phyloP scores from a whole-genome alignment of 805 yeast species.

The Saccharomyces eubayanus region DNA sequence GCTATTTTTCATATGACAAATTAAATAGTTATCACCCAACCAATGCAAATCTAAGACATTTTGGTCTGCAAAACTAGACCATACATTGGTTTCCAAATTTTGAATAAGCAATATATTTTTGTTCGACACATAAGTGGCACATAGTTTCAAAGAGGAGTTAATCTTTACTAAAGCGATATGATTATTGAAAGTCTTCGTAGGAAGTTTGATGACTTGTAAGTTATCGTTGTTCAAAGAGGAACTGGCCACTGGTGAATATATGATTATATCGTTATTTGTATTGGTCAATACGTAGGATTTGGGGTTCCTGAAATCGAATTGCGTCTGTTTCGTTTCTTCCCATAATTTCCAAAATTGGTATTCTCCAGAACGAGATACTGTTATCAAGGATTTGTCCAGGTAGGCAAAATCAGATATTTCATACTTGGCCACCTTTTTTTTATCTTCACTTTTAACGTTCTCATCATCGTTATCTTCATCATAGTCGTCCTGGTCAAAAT shows the following conservation, averaged over 20 bases:
- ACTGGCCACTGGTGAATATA: slow-evolving; percentile 23
- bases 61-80: slow-evolving; percentile 24
- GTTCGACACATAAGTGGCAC: slow-evolving; percentile 26
- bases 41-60: slow-evolving; percentile 25
- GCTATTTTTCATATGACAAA: slow-evolving; percentile 20
- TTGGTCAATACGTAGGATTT: slow-evolving; percentile 17
- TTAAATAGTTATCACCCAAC: slow-evolving; percentile 26
- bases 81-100: slow-evolving; percentile 21
- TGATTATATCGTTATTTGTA: slow-evolving; percentile 23
- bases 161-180: slow-evolving; percentile 16
- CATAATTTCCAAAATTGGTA: slow-evolving; percentile 25
- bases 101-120: slow-evolving; percentile 26
- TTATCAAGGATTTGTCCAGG: slow-evolving; percentile 12
- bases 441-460: not conserved
- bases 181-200: slow-evolving; percentile 28
- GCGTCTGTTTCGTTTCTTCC: slow-evolving; percentile 17
- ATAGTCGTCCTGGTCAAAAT: slow-evolving; percentile 9
- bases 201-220: slow-evolving; percentile 22
- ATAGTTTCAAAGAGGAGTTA: slow-evolving; percentile 19
- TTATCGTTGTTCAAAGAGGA: slow-evolving; percentile 13
- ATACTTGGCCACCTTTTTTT: not conserved
- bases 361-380: slow-evolving; percentile 16
- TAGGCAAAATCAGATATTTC: slow-evolving; percentile 12
- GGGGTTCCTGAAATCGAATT: slow-evolving; percentile 18
- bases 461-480: slow-evolving; percentile 8